Base-by-base conservation (phyloP, 768 basidiomycete genomes). In the Chiua virens region DNA sequence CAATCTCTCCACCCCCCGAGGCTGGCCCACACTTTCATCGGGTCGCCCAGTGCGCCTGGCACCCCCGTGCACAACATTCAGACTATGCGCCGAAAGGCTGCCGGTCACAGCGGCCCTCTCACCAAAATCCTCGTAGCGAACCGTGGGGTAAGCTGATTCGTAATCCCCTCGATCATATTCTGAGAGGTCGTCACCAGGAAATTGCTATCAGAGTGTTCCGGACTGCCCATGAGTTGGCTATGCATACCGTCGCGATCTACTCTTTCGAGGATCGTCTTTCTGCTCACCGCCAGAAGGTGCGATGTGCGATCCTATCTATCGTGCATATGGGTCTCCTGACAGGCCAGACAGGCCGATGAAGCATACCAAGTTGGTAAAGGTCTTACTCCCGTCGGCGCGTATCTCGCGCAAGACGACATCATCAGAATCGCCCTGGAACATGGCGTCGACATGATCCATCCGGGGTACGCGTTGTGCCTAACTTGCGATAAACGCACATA, bases 361-460 rank as follows among this genome's bases (percentile, higher is more conserved):
- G 94, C 95, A 1, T 99, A 99, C 72, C 89, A 93, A 73, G 97
- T 98, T 57, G 97, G 97, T 49, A 93, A 90, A 63, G 97, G 97
- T 9, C 72, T 98, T 45, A 94, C 95, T 14, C 97, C 97, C 28
- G 97, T 99, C 36, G 97, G 79, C 17, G 97, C 97, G 10, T 99
- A 99, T 71, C 88, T 99, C 56, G 87, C 95, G 3, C 95, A 98
- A 69, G 93, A 98, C 61, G 94, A 97, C 64, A 98, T 99, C 71
- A 94, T 99, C 73, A 77, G 85, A 56, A 87, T 94, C 58, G 92
- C 94, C n/a, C 79, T 98, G 39, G 95, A 98, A 71, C 94, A 98
- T 71, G 95, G 92, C 22, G 97, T 99, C 22, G 96, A 98, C 69
- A 98, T 99, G 97, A 98, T 99, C 66, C 97, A 98, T 72, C 97